Evolutionary conservation across 495 filamentous ascomycete species (phyloP).

Genomic region (Podospora pseudocomata): DNA sequence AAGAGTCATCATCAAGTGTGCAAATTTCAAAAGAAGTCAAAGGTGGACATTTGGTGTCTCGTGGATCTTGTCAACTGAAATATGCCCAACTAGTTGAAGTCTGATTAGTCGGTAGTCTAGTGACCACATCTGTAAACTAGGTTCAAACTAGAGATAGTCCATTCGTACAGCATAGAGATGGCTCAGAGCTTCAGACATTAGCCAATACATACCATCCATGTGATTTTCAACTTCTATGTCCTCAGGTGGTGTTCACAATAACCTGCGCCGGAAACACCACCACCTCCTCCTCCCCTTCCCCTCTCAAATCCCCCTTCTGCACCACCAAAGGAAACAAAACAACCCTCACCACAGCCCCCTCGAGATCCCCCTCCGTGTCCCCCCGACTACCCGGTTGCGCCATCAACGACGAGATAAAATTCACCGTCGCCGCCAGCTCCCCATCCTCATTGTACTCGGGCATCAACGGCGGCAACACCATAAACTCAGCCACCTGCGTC

Average conservation of each 20-base stretch:
- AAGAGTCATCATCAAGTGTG: background rate
- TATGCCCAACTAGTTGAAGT: no score
- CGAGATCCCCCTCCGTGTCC: slow-evolving; percentile 65
- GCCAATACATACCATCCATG: no score
- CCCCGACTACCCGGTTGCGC: slow-evolving; percentile 73
- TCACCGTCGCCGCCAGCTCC: slow-evolving; percentile 69
- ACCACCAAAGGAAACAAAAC: slow-evolving; percentile 94
- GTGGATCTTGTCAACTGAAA: no score
- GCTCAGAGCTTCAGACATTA: no score
- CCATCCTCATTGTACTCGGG: slow-evolving; percentile 92
- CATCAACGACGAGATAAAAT: slow-evolving; percentile 87
- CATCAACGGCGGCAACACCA: slow-evolving; percentile 93
- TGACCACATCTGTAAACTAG: no score
- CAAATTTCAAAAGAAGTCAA: no score
- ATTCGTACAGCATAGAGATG: no score
- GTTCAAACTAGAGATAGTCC: no score
- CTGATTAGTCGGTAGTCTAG: no score
- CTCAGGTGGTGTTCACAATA: slow-evolving; percentile 46
- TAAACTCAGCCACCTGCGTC: slow-evolving; percentile 91
- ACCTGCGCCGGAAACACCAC: slow-evolving; percentile 93
- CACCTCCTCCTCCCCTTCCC: slow-evolving; percentile 82
- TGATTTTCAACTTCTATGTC: no score
- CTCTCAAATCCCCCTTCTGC: slow-evolving; percentile 84
- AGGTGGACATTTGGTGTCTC: no score
- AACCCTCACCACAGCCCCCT: slow-evolving; percentile 78